A percentile compares a stretch with the other conserved stretches of the same genome.
phyloP scores from a whole-genome alignment of 2,329 filamentous ascomycete genomes.

The Aspergillus melleus region DNA sequence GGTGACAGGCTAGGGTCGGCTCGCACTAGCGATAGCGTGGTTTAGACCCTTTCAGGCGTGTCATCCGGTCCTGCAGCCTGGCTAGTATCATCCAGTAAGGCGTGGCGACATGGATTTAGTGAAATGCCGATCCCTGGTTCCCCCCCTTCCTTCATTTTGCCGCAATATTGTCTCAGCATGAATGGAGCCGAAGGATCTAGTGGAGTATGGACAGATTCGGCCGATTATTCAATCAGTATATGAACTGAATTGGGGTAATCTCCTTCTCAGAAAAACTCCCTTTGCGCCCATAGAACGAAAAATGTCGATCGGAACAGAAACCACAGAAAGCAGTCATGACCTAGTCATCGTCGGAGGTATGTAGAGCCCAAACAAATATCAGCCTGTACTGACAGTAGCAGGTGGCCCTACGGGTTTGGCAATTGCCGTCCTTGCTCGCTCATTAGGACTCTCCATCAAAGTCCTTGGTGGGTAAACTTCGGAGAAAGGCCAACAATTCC shows the following conservation, averaged over 20 bases:
- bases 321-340: not conserved
- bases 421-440: not conserved
- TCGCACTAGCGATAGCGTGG: not conserved
- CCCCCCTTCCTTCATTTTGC: not conserved
- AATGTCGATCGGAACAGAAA: not conserved
- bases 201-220: not conserved
- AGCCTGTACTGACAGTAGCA: not conserved
- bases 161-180: not conserved
- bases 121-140: not conserved
- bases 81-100: too few relatives aligned
- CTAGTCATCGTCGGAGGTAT: not conserved
- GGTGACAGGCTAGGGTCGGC: not conserved
- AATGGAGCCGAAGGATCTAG: not conserved
- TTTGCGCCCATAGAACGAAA: not conserved
- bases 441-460: not conserved
- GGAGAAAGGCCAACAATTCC: not conserved
- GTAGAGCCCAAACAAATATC: not conserved
- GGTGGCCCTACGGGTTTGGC: constrained; percentile 1
- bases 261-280: not conserved
- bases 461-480: not conserved
- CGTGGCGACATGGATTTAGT: too few relatives aligned
- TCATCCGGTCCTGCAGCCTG: not conserved
- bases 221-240: not conserved
- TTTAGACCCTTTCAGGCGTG: not conserved
- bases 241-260: not conserved